Base-by-base conservation (phyloP, 1,284 basidiomycete genomes). In the Hymenochaete sp. region DNA sequence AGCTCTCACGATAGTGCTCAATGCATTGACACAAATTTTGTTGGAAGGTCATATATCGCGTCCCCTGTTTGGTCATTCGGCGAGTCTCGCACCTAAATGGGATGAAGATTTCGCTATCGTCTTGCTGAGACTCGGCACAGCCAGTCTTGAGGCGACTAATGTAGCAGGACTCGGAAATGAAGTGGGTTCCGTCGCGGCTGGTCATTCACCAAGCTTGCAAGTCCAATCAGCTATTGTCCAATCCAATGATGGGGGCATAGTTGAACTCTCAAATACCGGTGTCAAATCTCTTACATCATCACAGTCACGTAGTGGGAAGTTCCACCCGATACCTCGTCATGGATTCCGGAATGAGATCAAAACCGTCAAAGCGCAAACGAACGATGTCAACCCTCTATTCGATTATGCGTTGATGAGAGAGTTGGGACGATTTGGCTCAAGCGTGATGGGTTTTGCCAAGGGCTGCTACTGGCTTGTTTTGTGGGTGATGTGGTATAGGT, bases 31-130 rank as follows among this genome's bases (percentile, higher is more conserved):
- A 0, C 83, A 85, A 57, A 58, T 85, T 13, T 64, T 83, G 24
- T 65, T 79, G 10, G 70, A 76, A 46, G 76, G 75, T 6, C 49
- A 59, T 5, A 52, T 78, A 19, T 60, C 64, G 13, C 64, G 68
- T 6, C 67, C 73, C 11, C 53, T 75, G n/a, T 64, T 75, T 21
- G 72, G 69, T 6, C 72, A 72, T 48, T 56, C 64, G 10, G 58
- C 58, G 24, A 62, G 60, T 35, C 57, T 75, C 28, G 55, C 69
- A 38, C 73, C 72, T 9, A 64, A 62, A 38, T 71, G 68, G 59
- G 80, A 86, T 27, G 83, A 86, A 58, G 83, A 87, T 57, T 87
- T 82, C 59, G 73, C 75, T 3, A 70, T 84, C 21, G 72, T 79
- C 3, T 66, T 87, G 26, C 66, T 85, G 41, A 73, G 83, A 18